Base-by-base conservation (phyloP, 2,329 filamentous ascomycete genomes). In the Fusarium armeniacum region DNA sequence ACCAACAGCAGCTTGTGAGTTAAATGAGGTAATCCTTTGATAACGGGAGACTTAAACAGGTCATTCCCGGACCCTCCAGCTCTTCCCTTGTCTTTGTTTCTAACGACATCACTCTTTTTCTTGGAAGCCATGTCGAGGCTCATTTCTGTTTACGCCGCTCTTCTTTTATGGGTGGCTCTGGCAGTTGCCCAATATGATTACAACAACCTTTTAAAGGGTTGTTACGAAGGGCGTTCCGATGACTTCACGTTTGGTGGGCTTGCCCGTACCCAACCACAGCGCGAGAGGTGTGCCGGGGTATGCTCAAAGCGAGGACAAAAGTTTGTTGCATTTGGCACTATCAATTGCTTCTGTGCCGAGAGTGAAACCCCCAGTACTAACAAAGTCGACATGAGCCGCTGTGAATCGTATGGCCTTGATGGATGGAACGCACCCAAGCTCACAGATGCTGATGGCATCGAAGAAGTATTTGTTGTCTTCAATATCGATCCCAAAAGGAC, bases 111-210 rank as follows among this genome's bases (percentile, higher is more conserved):
- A 33, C 22, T 44, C 49, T 36, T 47, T 33, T 41, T 6, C 32
- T 20, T 20, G 20, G 5, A 28, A 10, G 18, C n/a, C 18, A 56
- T 69, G 65, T 45, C 53, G 41, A 65, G 30, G 32, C 38, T 68
- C 12, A 44, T 35, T 22, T 9, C 65, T 41, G 35, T 44, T 7
- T 20, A 16, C 6, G 32, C 28, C 53, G 9, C 45, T 26, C 16
- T 69, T 6, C 13, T 69, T 30, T 18, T 69, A 6, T 69, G 65
- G 59, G 44, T 13, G 45, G 18, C 53, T 36, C 41, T 61, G 40
- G 45, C 6, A 69, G 36, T 38, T 15, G 65, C 65, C n/a, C 44
- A 52, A 22, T 8, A 41, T 52, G 24, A 41, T 11, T 22, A 41
- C 24, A 30, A 52, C 8, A n/a, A 41, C 11, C 12, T 22, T 28